Conservation (phyloP, 1,284 basidiomycete genomes). For the Sanguinoderma infundibulare region DNA sequence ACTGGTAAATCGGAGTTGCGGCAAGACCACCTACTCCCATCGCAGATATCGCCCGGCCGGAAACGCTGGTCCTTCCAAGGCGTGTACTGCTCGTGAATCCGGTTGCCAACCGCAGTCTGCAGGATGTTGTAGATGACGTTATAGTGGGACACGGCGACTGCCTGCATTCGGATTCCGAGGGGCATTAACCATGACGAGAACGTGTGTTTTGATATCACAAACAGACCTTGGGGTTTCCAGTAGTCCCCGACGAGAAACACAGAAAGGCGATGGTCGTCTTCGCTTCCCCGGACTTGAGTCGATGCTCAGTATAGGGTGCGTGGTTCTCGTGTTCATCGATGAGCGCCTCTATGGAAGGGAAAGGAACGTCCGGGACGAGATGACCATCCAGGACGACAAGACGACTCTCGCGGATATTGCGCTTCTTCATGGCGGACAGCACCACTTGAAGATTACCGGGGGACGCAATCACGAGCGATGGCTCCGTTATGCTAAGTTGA, state of each 20-base stretch:
- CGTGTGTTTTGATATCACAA: not conserved
- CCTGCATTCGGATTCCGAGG: slow-evolving; percentile 44
- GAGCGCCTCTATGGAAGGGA: no score
- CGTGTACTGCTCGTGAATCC: slow-evolving; percentile 44
- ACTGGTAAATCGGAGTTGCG: not conserved
- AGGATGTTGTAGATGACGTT: slow-evolving; percentile 68
- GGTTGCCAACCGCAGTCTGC: slow-evolving; percentile 55
- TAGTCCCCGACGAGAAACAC: slow-evolving; percentile 83
- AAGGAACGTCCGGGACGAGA: no score
- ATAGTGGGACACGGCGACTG: slow-evolving; percentile 73
- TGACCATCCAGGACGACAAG: not conserved
- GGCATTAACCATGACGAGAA: not conserved
- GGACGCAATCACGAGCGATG: no score
- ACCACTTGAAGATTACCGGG: no score
- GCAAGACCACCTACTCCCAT: slow-evolving; percentile 45
- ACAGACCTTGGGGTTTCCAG: slow-evolving; percentile 73
- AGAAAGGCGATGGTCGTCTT: slow-evolving; percentile 69
- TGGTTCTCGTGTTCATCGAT: no score
- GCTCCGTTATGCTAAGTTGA: no score
- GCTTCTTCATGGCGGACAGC: no score
- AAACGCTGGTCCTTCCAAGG: slow-evolving; percentile 40
- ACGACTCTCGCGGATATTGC: not conserved
- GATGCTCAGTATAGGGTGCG: slow-evolving; percentile 34
- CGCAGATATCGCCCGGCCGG: slow-evolving; percentile 58
- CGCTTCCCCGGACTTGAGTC: slow-evolving; percentile 58